Evolutionary conservation across 169 alveolate genomes (phyloP).

Genomic region (Plasmodium relictum): DNA sequence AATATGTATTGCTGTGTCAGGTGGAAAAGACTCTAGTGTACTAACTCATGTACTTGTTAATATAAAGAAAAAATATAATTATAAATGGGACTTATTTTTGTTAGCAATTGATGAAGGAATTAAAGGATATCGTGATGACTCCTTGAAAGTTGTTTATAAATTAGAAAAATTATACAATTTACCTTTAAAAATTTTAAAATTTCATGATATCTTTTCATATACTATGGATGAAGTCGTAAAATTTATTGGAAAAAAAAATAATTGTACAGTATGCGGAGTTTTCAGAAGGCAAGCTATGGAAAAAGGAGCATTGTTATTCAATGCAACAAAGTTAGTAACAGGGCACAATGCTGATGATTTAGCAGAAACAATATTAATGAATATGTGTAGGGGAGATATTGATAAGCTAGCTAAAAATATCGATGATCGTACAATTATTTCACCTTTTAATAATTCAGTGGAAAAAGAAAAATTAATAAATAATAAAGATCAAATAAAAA

Average conservation of each 20-base stretch:
- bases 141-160: slow-evolving; percentile 94
- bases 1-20: slow-evolving; percentile 97
- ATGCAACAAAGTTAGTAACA: slow-evolving; percentile 95
- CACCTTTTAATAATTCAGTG: not conserved
- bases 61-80: slow-evolving; percentile 92
- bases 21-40: slow-evolving; percentile 99
- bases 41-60: slow-evolving; percentile 94
- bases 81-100: slow-evolving; percentile 93
- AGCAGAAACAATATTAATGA: slow-evolving; percentile 98
- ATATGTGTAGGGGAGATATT: slow-evolving; percentile 96
- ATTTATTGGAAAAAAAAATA: slow-evolving; percentile 92
- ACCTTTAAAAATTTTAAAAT: slow-evolving; percentile 93
- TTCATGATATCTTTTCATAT: slow-evolving; percentile 94
- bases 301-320: slow-evolving; percentile 94
- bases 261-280: slow-evolving; percentile 98
- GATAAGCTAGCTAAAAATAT: slow-evolving; percentile 93
- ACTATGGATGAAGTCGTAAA: slow-evolving; percentile 98
- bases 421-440: slow-evolving; percentile 34
- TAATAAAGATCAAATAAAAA: not conserved
- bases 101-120: slow-evolving; percentile 99
- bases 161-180: slow-evolving; percentile 88
- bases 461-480: not conserved
- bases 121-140: slow-evolving; percentile 97
- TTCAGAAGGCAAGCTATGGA: slow-evolving; percentile 98
- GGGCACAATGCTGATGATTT: slow-evolving; percentile 99